These are phyloP conservation scores for Leccinum variicolor DNA, from an alignment of 768 basidiomycete species.

Conservation along the genomic window DNA sequence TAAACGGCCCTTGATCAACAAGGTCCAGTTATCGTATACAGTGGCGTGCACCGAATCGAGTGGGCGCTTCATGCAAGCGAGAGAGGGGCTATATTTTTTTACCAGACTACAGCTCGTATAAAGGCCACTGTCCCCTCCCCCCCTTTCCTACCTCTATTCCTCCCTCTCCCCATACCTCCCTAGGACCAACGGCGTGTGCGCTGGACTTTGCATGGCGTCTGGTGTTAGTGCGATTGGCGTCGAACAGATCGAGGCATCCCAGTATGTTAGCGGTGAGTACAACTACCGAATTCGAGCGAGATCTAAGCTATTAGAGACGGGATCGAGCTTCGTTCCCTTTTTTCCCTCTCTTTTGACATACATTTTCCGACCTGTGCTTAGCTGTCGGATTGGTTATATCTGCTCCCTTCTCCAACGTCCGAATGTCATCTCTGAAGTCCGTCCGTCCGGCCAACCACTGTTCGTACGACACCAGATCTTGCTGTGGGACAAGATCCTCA, in stretches of 20 bases:
- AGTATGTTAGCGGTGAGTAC: constrained; percentile 27
- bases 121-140: no score
- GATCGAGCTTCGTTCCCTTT: background rate
- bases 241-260: constrained; percentile 13
- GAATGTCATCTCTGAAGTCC: background rate
- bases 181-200: background rate
- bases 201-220: constrained; percentile 7
- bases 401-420: no score
- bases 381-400: no score
- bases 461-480: constrained; percentile 19
- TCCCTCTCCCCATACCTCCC: background rate
- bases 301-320: background rate
- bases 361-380: no score
- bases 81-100: background rate
- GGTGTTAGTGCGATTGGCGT: background rate
- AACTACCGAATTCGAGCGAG: background rate
- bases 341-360: background rate
- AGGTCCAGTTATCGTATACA: no score
- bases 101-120: no score
- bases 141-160: background rate
- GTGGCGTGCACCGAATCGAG: no score
- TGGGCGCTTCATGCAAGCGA: background rate
- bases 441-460: background rate
- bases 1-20: no score
- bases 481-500: constrained; percentile 34